A percentile compares a stretch with the other conserved stretches of the same genome.
These are phyloP conservation scores for Boletellus ananiceps DNA, from an alignment of 768 basidiomycete genomes.

Conservation along the genomic window DNA sequence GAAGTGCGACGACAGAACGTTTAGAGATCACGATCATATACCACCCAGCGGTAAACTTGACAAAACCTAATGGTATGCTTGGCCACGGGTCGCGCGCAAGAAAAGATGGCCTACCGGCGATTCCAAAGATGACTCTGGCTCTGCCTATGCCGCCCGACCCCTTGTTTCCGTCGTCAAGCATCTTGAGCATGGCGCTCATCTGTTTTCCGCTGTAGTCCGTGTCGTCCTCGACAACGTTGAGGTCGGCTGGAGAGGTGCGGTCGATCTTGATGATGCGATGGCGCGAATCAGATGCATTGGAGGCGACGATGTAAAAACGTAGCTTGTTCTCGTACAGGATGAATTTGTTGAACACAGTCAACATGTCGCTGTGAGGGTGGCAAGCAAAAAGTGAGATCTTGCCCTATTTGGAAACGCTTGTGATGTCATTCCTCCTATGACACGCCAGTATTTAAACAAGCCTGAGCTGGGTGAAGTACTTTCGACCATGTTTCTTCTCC, in stretches of 20 bases:
- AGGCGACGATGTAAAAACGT: slow-evolving; percentile 89
- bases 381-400: neutral
- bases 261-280: slow-evolving; percentile 95
- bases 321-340: slow-evolving; percentile 90
- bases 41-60: slow-evolving; percentile 93
- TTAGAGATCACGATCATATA: slow-evolving; percentile 91
- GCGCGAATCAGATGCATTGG: slow-evolving; percentile 80
- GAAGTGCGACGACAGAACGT: slow-evolving; percentile 84
- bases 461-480: neutral
- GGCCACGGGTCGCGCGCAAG: no score
- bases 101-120: slow-evolving; percentile 53
- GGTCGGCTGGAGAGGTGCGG: slow-evolving; percentile 70
- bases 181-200: slow-evolving; percentile 87
- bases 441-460: neutral
- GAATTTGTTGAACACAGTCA: slow-evolving; percentile 62
- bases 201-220: slow-evolving; percentile 85
- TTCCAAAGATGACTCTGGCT: slow-evolving; percentile 73
- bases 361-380: neutral
- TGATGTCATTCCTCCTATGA: slow-evolving; percentile 28
- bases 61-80: slow-evolving; percentile 55
- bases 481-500: slow-evolving; percentile 10
- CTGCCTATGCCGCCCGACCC: slow-evolving; percentile 81
- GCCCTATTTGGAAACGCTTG: slow-evolving; percentile 4
- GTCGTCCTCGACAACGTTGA: slow-evolving; percentile 81
- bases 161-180: slow-evolving; percentile 94